Percentiles rank a stretch among this genome's conserved stretches.
These are phyloP conservation scores for Beauveria australis DNA, from an alignment of 2,329 filamentous ascomycete species.

Conservation along the genomic window DNA sequence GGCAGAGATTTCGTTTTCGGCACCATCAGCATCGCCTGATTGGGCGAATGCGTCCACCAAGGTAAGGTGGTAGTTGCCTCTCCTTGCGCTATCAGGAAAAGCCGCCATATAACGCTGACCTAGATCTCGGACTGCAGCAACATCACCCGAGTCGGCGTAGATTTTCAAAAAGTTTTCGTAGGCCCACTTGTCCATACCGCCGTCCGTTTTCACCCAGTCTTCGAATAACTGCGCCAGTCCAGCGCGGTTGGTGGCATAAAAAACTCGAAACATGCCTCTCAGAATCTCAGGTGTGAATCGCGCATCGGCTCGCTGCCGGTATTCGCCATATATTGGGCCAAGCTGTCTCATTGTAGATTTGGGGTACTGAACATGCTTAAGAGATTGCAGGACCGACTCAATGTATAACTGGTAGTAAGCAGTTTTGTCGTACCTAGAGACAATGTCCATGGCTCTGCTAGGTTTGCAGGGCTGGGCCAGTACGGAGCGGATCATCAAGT, in stretches of 20 bases:
- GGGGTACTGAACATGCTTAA: conserved; percentile 20
- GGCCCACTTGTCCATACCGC: conserved; percentile 32
- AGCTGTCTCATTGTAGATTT: conserved; percentile 25
- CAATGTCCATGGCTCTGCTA: conserved; percentile 27
- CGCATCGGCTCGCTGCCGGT: conserved; percentile 32
- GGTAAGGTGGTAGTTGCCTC: conserved; percentile 39
- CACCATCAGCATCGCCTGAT: conserved; percentile 53
- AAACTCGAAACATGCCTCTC: conserved; percentile 36
- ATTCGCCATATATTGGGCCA: conserved; percentile 36
- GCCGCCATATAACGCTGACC: conserved; percentile 34
- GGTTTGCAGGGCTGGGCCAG: conserved; percentile 27
- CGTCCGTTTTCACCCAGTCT: conserved; percentile 39
- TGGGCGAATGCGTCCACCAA: conserved; percentile 65
- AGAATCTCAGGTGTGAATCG: conserved; percentile 32
- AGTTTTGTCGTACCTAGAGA: conserved; percentile 31
- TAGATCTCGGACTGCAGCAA: conserved; percentile 34
- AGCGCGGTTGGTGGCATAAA: conserved; percentile 27
- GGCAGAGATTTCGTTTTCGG: conserved; percentile 53
- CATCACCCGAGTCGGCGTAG: conserved; percentile 40
- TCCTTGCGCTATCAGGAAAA: conserved; percentile 26
- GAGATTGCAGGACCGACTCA: conserved; percentile 22
- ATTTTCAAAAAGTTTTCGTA: conserved; percentile 42
- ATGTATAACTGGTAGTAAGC: conserved; percentile 38
- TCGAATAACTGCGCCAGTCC: conserved; percentile 38
- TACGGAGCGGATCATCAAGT: conserved; percentile 21